phyloP scores from a whole-genome alignment of 2,329 filamentous ascomycete species.

The Aspergillus texensis region DNA sequence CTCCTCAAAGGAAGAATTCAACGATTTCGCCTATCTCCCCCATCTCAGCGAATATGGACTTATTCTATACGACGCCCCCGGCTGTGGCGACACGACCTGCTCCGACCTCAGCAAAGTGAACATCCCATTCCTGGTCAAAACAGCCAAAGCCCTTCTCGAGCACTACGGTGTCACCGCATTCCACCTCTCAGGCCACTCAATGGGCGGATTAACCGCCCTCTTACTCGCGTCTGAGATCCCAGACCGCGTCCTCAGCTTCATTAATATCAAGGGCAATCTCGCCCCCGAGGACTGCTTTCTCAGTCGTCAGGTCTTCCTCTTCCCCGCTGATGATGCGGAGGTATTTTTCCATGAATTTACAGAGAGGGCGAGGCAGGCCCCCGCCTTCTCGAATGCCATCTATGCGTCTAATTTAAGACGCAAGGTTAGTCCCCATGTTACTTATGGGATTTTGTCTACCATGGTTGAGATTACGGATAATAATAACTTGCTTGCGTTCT shows the following conservation, averaged over 20 bases:
- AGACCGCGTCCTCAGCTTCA: slow-evolving; percentile 24
- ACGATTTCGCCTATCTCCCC: slow-evolving; percentile 21
- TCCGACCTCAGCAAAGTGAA: slow-evolving; percentile 22
- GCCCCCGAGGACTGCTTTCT: slow-evolving; percentile 30
- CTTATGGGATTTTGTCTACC: slow-evolving; percentile 26
- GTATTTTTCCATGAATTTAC: slow-evolving; percentile 25
- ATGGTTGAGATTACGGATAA: slow-evolving; percentile 28
- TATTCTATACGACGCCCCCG: slow-evolving; percentile 28
- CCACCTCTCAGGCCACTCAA: slow-evolving; percentile 31
- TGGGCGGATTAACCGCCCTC: slow-evolving; percentile 28
- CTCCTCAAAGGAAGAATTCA: slow-evolving; percentile 30
- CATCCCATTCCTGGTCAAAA: slow-evolving; percentile 29
- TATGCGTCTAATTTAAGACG: slow-evolving; percentile 24
- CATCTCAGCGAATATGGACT: slow-evolving; percentile 20
- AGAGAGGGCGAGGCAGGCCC: slow-evolving; percentile 15
- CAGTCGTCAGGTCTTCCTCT: slow-evolving; percentile 28
- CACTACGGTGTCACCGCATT: slow-evolving; percentile 24
- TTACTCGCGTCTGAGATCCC: slow-evolving; percentile 21
- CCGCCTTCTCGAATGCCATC: slow-evolving; percentile 18
- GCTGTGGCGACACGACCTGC: slow-evolving; percentile 25
- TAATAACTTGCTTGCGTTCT: slow-evolving; percentile 22
- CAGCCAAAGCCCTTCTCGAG: slow-evolving; percentile 21
- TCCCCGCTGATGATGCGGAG: slow-evolving; percentile 16
- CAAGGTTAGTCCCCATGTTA: slow-evolving; percentile 20
- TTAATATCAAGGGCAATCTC: slow-evolving; percentile 30